These are phyloP conservation scores for Ogataea zsoltii DNA, from an alignment of 805 yeast species.

Conservation along the genomic window DNA sequence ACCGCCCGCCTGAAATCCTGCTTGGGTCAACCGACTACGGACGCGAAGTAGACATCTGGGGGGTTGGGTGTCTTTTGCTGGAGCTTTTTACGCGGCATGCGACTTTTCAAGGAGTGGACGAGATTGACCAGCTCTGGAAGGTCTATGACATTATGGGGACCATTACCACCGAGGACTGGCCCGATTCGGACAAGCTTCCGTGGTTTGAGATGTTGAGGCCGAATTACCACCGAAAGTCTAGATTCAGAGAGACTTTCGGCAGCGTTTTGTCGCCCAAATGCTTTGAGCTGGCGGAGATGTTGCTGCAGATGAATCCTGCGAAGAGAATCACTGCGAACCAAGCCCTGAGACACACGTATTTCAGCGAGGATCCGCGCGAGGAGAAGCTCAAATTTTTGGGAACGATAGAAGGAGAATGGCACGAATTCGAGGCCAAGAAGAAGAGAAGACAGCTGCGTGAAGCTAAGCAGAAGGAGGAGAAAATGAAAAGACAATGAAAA, in stretches of 20 bases:
- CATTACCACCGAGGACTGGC: slow-evolving; percentile 74
- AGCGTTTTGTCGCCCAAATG: slow-evolving; percentile 48
- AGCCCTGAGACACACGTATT: slow-evolving; percentile 73
- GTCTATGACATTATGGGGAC: slow-evolving; percentile 88
- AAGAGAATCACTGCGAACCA: slow-evolving; percentile 65
- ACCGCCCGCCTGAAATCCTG: slow-evolving; percentile 92
- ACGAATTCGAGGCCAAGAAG: slow-evolving; percentile 92
- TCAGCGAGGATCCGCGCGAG: slow-evolving; percentile 65
- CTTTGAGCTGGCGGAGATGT: slow-evolving; percentile 61
- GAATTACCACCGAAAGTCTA: slow-evolving; percentile 36
- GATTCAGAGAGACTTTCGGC: slow-evolving; percentile 45
- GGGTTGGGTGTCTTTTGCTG: slow-evolving; percentile 86
- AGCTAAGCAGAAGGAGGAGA: slow-evolving; percentile 21
- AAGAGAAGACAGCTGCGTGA: slow-evolving; percentile 47
- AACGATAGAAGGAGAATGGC: slow-evolving; percentile 85
- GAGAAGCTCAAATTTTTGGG: slow-evolving; percentile 57
- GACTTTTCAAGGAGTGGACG: slow-evolving; percentile 85
- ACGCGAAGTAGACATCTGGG: slow-evolving; percentile 94
- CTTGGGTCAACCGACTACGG: slow-evolving; percentile 91
- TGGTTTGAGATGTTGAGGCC: slow-evolving; percentile 91
- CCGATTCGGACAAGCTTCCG: slow-evolving; percentile 73
- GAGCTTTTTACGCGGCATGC: slow-evolving; percentile 79
- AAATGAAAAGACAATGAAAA: slow-evolving; percentile 2
- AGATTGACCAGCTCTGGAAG: slow-evolving; percentile 74
- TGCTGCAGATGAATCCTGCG: slow-evolving; percentile 69